Percentiles rank a stretch among this genome's conserved stretches.
These are phyloP conservation scores for rapeseed (Brassica napus) DNA, from an alignment of 345 rosid genomes.

Conservation along the genomic window Da-Ae NC_063447.1:15205001-15205500, in stretches of 20 bases:
- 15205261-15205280: constrained; percentile 62
- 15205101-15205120: constrained; percentile 71
- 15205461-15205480: constrained; percentile 59
- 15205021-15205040: constrained; percentile 6
- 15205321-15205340: constrained; percentile 4
- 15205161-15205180: constrained; percentile 44
- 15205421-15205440: constrained; percentile 71
- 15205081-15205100: constrained; percentile 84
- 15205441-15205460: constrained; percentile 86
- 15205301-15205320: constrained; percentile 35
- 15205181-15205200: neutral
- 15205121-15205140: constrained; percentile 72
- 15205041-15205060: constrained; percentile 62
- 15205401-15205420: constrained; percentile 38
- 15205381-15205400: constrained; percentile 52
- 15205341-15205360: constrained; percentile 15
- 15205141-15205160: constrained; percentile 70
- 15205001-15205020: constrained; percentile 4
- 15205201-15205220: constrained; percentile 1
- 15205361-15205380: constrained; percentile 53
- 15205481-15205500: constrained; percentile 59
- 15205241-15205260: constrained; percentile 68
- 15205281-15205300: constrained; percentile 58
- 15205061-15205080: constrained; percentile 88
- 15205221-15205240: constrained; percentile 48